Conservation (phyloP, 352 stramenopile species). For the Globisporangium nodosum region DNA sequence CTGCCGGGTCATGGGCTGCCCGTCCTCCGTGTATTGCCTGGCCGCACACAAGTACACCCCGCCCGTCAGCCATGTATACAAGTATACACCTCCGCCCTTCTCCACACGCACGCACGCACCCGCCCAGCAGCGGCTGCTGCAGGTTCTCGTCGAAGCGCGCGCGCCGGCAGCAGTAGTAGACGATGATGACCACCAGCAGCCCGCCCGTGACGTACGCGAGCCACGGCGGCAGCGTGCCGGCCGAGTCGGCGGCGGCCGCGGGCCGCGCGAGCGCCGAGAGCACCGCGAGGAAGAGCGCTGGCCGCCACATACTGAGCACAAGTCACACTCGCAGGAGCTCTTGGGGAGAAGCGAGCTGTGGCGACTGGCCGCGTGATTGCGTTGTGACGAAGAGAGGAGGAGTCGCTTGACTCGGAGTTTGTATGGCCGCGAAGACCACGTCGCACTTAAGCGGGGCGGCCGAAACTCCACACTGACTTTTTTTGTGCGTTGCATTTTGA, state of each 20-base stretch:
- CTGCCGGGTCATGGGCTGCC: conserved; percentile 80
- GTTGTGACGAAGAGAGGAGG: too few relatives aligned
- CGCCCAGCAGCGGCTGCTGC: conserved; percentile 75
- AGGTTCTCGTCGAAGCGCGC: conserved; percentile 84
- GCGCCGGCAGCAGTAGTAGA: conserved; percentile 86
- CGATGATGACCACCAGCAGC: conserved; percentile 80
- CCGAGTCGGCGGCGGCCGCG: conserved; percentile 16
- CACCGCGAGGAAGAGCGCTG: not conserved
- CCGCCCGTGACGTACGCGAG: conserved; percentile 81
- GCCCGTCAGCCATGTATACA: too few relatives aligned
- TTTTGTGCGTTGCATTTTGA: too few relatives aligned
- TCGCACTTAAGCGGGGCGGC: too few relatives aligned
- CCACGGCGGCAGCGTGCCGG: conserved; percentile 62
- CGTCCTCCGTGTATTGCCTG: conserved; percentile 82
- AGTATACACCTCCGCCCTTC: not conserved
- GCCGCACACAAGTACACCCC: too few relatives aligned
- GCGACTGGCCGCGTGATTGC: too few relatives aligned
- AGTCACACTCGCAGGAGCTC: not conserved
- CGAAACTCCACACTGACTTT: too few relatives aligned
- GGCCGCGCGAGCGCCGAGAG: conserved; percentile 16
- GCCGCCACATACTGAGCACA: not conserved
- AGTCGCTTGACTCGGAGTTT: too few relatives aligned
- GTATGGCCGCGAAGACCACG: conserved; percentile 41
- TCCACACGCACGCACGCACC: conserved; percentile 12
- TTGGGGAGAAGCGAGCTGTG: too few relatives aligned